These are phyloP conservation scores for Phytophthora sojae DNA, from an alignment of 352 stramenopile species.

Conservation along the genomic window DNA sequence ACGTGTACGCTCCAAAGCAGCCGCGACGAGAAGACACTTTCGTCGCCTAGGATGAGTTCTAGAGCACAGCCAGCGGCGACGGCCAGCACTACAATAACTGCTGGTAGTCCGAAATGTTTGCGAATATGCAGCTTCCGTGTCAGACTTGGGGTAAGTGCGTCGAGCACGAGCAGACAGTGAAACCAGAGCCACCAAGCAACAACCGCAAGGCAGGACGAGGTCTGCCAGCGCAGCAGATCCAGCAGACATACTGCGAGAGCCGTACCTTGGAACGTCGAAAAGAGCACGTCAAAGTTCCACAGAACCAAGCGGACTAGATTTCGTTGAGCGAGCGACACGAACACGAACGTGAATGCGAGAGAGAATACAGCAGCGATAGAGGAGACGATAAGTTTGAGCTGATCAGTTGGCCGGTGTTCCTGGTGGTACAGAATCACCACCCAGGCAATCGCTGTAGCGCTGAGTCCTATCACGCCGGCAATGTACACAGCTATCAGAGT, in stretches of 20 bases:
- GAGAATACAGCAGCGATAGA: slow-evolving; percentile 9
- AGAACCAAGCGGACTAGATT: slow-evolving; percentile 24
- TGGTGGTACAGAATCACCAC: slow-evolving; percentile 14
- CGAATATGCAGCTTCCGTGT: slow-evolving; percentile 13
- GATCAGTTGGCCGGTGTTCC: not conserved
- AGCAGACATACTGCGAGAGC: slow-evolving; percentile 34
- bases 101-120: slow-evolving; percentile 23
- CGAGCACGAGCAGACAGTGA: slow-evolving; percentile 53
- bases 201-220: slow-evolving; percentile 36
- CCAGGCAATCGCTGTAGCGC: slow-evolving; percentile 10
- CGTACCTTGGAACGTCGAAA: slow-evolving; percentile 30
- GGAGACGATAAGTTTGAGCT: slow-evolving; percentile 7
- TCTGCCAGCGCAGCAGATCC: slow-evolving; percentile 46
- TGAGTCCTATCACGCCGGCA: slow-evolving; percentile 15
- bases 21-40: slow-evolving; percentile 23
- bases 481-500: slow-evolving; percentile 9
- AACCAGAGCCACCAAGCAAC: slow-evolving; percentile 59
- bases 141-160: slow-evolving; percentile 50
- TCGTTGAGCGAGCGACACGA: slow-evolving; percentile 19
- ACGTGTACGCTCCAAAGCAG: slow-evolving; percentile 20
- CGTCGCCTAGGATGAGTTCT: slow-evolving; percentile 14
- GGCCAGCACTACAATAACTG: slow-evolving; percentile 17
- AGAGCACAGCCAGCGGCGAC: slow-evolving; percentile 9
- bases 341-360: slow-evolving; percentile 11
- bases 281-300: slow-evolving; percentile 36